Evolutionary conservation across 352 stramenopile genomes (phyloP).

Genomic region (Aphanomyces invadans): DNA sequence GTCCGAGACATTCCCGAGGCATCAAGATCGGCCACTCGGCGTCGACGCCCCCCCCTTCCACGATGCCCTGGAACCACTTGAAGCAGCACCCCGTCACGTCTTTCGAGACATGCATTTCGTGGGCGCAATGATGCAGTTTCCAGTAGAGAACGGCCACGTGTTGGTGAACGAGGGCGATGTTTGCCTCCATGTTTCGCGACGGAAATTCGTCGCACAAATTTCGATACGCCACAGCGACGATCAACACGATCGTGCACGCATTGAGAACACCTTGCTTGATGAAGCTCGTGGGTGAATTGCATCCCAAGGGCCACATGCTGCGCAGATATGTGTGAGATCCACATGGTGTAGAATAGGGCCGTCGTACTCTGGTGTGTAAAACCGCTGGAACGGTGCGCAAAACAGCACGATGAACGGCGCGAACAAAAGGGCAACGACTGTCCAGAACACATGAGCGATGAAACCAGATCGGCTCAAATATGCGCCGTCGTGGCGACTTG

Average conservation of each 20-base stretch:
- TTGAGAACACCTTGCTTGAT: conserved; percentile 39
- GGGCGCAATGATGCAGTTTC: neutral
- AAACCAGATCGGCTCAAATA: conserved; percentile 30
- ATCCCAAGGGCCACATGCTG: conserved; percentile 67
- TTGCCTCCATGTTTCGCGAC: neutral
- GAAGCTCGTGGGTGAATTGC: conserved; percentile 44
- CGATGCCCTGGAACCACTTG: neutral
- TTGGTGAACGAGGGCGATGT: neutral
- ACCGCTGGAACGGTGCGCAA: conserved; percentile 39
- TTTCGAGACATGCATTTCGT: neutral
- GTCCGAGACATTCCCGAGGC: conserved; percentile 39
- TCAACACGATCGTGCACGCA: conserved; percentile 39
- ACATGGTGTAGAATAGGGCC: conserved; percentile 1
- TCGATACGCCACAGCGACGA: conserved; percentile 35
- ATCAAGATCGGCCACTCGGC: neutral
- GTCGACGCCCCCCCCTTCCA: neutral
- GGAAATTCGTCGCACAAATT: conserved; percentile 34
- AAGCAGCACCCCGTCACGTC: neutral
- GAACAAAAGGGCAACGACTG: conserved; percentile 39
- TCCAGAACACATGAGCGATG: conserved; percentile 45
- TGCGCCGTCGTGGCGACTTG: neutral
- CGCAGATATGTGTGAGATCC: neutral
- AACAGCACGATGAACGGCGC: conserved; percentile 54
- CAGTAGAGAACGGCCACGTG: neutral
- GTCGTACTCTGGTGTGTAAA: conserved; percentile 42